Evolutionary conservation across 805 yeast species (phyloP), one percentile per base, ranked within the genome.

Genomic region (Kodamaea restingae): DNA sequence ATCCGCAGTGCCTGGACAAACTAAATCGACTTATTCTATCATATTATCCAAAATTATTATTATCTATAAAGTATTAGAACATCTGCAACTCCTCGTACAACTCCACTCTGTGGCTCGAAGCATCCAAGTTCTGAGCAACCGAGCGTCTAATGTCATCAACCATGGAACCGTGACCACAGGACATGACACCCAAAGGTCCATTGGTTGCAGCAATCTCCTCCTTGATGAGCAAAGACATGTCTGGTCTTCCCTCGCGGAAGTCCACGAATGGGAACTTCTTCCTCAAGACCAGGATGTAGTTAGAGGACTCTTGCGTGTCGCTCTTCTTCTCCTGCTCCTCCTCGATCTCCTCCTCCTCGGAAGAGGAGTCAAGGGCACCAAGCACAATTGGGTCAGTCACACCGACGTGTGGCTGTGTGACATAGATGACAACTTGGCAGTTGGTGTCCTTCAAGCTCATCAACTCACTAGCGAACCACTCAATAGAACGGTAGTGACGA

Each of bases 141-240:
- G 58, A 44, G 29, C 41, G 46, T 52, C 71, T 56, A 32, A 55
- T 44, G 4, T 52, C 59, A 43, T 63, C 69, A 27, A 62, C 70
- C 63, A 73, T 62, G 18, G 60, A 43, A 18, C 68, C 63, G 53
- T 73, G 75, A 17, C 75, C 77, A 61, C 81, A 76, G 3, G 71
- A 63, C 39, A 68, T 71, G 45, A 76, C 56, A 1, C 74, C 78
- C 37, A 70, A 46, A 4, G 74, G 50, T 7, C 75, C 74, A 11
- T 46, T 42, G 14, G 69, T 47, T 28, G 58, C 63, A 2, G 31
- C 39, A 10, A 75, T 55, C 41, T 72, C 78, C 7, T 50, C 39
- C 4, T 45, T 44, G 11, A 76, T 55, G 14, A 73, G 18, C 14
- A 48, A 54, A 1, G 52, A 50, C 22, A 70, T 44, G 38, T 67